Percentiles rank a stretch among this genome's conserved stretches.
phyloP scores from a whole-genome alignment of 192 early-diverging fungal genomes.

The Gamsiella multidivaricata region DNA sequence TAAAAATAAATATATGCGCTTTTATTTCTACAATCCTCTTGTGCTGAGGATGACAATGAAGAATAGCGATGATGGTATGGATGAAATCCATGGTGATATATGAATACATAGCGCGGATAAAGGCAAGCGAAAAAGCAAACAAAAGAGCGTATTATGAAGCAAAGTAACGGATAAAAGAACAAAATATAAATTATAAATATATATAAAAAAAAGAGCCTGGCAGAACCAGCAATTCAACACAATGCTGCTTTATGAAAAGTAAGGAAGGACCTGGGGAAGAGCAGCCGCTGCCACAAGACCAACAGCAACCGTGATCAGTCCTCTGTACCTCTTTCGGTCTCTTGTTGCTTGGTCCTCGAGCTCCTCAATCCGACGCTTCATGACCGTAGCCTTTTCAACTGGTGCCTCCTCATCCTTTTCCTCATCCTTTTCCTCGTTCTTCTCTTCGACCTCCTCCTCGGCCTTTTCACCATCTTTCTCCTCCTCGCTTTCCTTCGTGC shows the following conservation, averaged over 20 bases:
- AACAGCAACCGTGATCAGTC: conserved; percentile 27
- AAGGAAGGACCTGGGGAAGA: conserved; percentile 35
- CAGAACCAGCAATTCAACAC: neutral
- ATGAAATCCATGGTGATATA: conserved; percentile 7
- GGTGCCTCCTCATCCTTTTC: conserved; percentile 4
- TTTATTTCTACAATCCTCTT: too few species aligned
- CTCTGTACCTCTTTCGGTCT: conserved; percentile 26
- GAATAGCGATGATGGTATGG: too few species aligned
- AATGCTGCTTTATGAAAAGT: conserved; percentile 19
- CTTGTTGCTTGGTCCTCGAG: conserved; percentile 23
- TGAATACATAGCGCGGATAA: neutral
- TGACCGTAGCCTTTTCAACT: neutral
- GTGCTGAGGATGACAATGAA: too few species aligned
- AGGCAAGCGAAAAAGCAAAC: too few species aligned
- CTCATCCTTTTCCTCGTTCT: conserved; percentile 2
- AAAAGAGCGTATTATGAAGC: too few species aligned
- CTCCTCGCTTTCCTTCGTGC: neutral
- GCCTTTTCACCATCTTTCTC: neutral
- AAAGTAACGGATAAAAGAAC: neutral
- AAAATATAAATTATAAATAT: neutral
- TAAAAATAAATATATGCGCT: too few species aligned
- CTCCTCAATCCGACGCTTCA: conserved; percentile 28
- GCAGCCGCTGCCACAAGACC: conserved; percentile 27
- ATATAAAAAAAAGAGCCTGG: neutral
- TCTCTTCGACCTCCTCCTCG: conserved; percentile 1